Evolutionary conservation across 306 rosid genomes (phyloP), one percentile per base, ranked within the genome.

Genomic region (Comarum palustre): DNA sequence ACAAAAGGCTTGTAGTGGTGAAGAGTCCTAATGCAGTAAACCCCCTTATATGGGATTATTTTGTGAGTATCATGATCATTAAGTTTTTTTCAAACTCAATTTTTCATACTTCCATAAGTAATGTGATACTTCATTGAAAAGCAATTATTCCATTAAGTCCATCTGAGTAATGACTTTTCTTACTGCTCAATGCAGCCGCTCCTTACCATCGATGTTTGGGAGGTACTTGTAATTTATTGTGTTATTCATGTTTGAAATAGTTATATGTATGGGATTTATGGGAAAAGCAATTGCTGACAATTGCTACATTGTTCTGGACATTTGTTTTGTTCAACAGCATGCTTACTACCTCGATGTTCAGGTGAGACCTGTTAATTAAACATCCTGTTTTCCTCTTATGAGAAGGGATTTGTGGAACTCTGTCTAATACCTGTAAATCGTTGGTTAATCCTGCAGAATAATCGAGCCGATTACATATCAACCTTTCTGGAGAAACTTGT

Each of bases 191-290:
- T 88, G 90, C 97, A 93, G 97, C 94, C 97, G 19, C 88, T 93
- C 39, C 97, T 93, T 61, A 87, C 97, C 55, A 84, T 93, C 65
- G 97, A 93, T 62, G 94, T 93, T 47, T 93, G 96, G 98, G 96
- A 93, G 97, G 98, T 93, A 87, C 24, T 66, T 73, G 25, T 43
- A 73, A 34, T 57, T 71, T 72, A n/a, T 46, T 8, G 46, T 78
- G 51, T 68, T 66, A 11, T 70, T 71, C 22, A 17, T 65, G 8
- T 55, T 73, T 71, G 48, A 47, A 72, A 11, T 39, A 48, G 52
- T 46, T 15, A 12, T 58, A 10, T 76, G 5, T n/a, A 42, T 32
- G 13, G 6, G 52, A 42, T 41, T 36, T 31, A 32, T 45, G 32
- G 22, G 12, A 68, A 71, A 41, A 71, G 25, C 36, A 17, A 45